These are phyloP conservation scores for Microcyclospora pomicola DNA, from an alignment of 2,329 filamentous ascomycete species.

Conservation along the genomic window DNA sequence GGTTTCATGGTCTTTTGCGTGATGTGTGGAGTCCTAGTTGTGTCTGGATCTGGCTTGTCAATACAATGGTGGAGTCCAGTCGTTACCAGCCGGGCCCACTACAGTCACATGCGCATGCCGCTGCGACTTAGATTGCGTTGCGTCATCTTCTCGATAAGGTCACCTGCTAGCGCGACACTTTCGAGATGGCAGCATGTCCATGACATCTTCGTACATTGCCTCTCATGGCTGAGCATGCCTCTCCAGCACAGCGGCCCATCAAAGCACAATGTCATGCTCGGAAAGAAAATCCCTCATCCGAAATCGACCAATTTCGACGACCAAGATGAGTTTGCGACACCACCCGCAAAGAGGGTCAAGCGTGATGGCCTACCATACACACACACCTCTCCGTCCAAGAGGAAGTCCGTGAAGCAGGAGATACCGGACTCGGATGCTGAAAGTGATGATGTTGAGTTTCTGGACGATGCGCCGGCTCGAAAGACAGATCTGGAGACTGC, in stretches of 20 bases:
- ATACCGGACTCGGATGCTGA: conserved; percentile 21
- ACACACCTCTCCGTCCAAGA: conserved; percentile 10
- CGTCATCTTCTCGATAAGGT: no score
- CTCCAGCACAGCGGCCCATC: conserved; percentile 29
- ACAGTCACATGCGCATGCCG: no score
- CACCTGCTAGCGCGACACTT: no score
- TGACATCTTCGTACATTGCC: no score
- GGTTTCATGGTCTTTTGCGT: background rate
- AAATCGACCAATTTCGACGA: conserved; percentile 32
- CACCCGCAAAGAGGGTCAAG: conserved; percentile 30
- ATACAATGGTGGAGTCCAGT: no score
- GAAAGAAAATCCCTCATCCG: conserved; percentile 29
- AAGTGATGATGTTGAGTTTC: conserved; percentile 15
- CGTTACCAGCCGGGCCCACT: no score
- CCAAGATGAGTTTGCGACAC: conserved; percentile 21
- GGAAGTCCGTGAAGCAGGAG: conserved; percentile 4
- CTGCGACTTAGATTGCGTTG: no score
- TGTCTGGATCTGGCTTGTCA: no score
- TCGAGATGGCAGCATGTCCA: no score
- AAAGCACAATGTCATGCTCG: conserved; percentile 36
- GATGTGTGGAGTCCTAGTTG: background rate
- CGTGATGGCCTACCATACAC: conserved; percentile 13
- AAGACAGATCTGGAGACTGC: conserved; percentile 59
- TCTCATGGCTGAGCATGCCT: no score
- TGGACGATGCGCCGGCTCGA: conserved; percentile 19